Evolutionary conservation across 495 filamentous ascomycete genomes (phyloP).

Genomic region (Daldinia bambusicola): DNA sequence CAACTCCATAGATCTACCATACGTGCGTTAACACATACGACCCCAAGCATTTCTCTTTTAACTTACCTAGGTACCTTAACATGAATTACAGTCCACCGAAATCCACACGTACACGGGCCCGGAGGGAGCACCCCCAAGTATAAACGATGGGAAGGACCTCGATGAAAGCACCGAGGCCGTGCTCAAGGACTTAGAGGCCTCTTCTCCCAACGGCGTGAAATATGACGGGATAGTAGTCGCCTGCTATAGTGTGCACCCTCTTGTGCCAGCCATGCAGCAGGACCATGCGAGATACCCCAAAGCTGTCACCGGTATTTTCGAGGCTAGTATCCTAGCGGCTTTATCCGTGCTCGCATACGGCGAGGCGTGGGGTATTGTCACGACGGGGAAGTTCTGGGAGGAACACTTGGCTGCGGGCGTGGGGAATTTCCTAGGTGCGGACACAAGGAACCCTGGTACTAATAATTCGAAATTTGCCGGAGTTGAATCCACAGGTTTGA

Average conservation of each 20-base stretch:
- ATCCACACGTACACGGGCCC: conserved; percentile 65
- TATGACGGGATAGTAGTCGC: conserved; percentile 85
- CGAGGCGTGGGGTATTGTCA: conserved; percentile 86
- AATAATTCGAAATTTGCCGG: conserved; percentile 68
- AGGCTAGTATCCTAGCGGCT: conserved; percentile 74
- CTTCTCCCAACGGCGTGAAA: conserved; percentile 55
- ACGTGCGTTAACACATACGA: conserved; percentile 51
- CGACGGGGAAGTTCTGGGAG: conserved; percentile 87
- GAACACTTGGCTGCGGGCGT: conserved; percentile 72
- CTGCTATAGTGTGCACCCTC: conserved; percentile 89
- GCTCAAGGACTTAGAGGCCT: conserved; percentile 57
- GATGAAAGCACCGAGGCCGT: conserved; percentile 63
- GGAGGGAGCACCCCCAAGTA: conserved; percentile 64
- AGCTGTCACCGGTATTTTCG: conserved; percentile 86
- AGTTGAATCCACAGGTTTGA: conserved; percentile 84
- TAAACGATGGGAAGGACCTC: conserved; percentile 71
- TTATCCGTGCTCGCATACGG: conserved; percentile 55
- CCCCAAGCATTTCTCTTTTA: not conserved
- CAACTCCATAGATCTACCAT: conserved; percentile 58
- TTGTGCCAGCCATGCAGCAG: conserved; percentile 69
- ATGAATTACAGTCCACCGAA: conserved; percentile 50
- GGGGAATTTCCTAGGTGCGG: conserved; percentile 60
- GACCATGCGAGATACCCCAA: conserved; percentile 1
- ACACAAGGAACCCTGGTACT: conserved; percentile 22
- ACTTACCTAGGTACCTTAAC: not conserved